Base-by-base conservation (phyloP, 257 asterid species). In the Cordia subcordata region DNA sequence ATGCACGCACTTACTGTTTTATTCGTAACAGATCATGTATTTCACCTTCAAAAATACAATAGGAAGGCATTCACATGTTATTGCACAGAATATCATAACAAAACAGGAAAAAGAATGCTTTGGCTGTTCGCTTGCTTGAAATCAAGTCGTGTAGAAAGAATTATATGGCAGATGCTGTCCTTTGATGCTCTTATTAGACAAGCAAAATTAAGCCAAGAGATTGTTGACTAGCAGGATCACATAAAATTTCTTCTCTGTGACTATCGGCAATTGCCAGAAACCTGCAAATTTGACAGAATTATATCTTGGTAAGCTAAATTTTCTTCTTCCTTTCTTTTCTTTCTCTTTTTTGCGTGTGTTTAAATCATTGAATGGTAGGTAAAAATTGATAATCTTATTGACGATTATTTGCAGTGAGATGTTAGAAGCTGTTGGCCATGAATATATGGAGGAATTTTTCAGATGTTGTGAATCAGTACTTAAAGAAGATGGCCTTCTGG, bases 381-480 rank as follows among this genome's bases (percentile, higher is more conserved):
- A 10, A 13, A 2, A 9, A 46, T n/a, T 3, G 27, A 50, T 49
- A 46, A 45, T 49, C 27, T 18, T 39, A 13, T 47, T n/a, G 21
- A 6, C 66, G 16, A 72, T 63, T 39, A 27, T 67, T 60, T 78
- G 68, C 88, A 88, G 99, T 69, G 99, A 88, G 85, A 92, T 88
- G 99, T 70, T 92, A 74, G 99, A 92, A 85, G 91, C 87, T 21
- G 96, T 88, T 44, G 96, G 97, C 20, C 99, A 92, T 60, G 96
- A 92, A 66, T 92, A 61, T 58, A 86, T 88, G 94, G 96, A 82
- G 57, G 83, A 85, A 40, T 92, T 81, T 20, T 92, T 92, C 40
- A 53, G 79, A 44, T 74, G 87, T 49, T 84, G 97, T 55, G 93
- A 92, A 58, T 84, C 85, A 21, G 74, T 68, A 42, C 63, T 92